These are phyloP conservation scores for Suillus spraguei DNA, from an alignment of 768 basidiomycete genomes.

Conservation along the genomic window DNA sequence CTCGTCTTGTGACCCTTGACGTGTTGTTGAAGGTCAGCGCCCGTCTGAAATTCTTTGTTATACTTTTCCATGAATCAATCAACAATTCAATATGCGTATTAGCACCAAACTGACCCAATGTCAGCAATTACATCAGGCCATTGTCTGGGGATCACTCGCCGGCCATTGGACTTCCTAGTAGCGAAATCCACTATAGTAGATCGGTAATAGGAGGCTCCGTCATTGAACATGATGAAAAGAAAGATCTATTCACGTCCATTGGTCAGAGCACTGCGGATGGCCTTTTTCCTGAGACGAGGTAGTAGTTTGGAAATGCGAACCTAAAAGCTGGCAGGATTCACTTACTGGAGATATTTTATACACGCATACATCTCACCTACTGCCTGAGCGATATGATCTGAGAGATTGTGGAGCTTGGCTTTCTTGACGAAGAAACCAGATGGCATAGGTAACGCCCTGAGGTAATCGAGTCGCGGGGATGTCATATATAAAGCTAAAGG, in stretches of 20 bases:
- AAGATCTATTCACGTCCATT: background rate
- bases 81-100: background rate
- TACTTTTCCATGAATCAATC: slow-evolving; percentile 85
- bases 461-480: too few species aligned
- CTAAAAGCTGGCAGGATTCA: background rate
- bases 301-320: background rate
- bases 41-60: slow-evolving; percentile 96
- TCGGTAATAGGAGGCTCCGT: background rate
- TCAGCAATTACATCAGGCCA: background rate
- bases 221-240: background rate
- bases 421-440: background rate
- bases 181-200: background rate
- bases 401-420: background rate
- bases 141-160: background rate
- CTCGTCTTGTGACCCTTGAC: slow-evolving; percentile 85
- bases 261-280: background rate
- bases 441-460: background rate
- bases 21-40: slow-evolving; percentile 84
- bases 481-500: background rate
- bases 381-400: background rate
- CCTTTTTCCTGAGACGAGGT: background rate
- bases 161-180: too few species aligned
- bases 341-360: background rate
- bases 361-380: background rate
- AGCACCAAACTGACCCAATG: background rate